Conservation (phyloP, 257 asterid genomes). For the Rauvolfia tetraphylla region DNA sequence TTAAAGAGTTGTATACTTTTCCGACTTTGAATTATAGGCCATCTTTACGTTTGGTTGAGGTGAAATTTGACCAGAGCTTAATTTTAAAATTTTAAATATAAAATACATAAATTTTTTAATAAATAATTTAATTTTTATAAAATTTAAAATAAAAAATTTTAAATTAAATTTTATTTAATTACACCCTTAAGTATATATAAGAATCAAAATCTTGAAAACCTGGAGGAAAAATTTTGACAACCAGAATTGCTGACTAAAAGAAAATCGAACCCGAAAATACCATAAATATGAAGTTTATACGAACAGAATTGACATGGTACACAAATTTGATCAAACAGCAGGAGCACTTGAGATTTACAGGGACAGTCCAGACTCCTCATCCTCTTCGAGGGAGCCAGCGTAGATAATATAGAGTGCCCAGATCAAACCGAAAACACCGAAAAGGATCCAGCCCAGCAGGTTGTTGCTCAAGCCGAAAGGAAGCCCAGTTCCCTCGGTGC, state of each 20-base stretch:
- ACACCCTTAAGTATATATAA: too few species aligned
- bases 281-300: not conserved
- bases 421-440: conserved; percentile 75
- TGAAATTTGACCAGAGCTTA: too few species aligned
- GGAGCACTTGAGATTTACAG: conserved; percentile 34
- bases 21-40: not conserved
- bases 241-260: not conserved
- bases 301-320: conserved; percentile 10
- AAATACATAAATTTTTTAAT: too few species aligned
- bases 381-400: conserved; percentile 64
- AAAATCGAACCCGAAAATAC: not conserved
- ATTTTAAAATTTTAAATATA: too few species aligned
- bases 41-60: not conserved
- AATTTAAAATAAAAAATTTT: too few species aligned
- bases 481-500: conserved; percentile 94
- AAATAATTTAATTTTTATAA: too few species aligned
- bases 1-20: not conserved
- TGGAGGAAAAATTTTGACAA: not conserved
- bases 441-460: conserved; percentile 72
- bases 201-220: too few species aligned
- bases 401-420: conserved; percentile 71
- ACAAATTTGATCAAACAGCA: conserved; percentile 6
- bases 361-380: conserved; percentile 90
- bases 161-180: too few species aligned
- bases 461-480: conserved; percentile 94